Conservation (phyloP, 257 asterid genomes). For the Fraxinus excelsior region DNA sequence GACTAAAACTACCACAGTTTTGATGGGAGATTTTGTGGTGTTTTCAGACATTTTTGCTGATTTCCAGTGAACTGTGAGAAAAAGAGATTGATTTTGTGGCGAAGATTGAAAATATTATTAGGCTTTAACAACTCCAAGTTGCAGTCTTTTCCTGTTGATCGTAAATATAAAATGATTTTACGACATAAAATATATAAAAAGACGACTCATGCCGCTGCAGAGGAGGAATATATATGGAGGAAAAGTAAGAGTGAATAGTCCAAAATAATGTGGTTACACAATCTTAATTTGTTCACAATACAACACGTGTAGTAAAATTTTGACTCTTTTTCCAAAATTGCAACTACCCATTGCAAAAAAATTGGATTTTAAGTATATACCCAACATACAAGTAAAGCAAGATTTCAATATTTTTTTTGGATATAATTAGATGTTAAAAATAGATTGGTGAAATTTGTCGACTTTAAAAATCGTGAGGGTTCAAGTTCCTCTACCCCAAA, state of each 20-base stretch:
- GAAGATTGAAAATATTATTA: background rate
- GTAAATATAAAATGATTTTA: too few species aligned
- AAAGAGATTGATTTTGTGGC: background rate
- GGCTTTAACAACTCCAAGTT: background rate
- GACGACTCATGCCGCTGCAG: background rate
- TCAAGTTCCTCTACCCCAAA: too few species aligned
- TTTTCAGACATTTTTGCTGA: slow-evolving; percentile 12
- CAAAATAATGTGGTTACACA: too few species aligned
- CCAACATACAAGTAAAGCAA: too few species aligned
- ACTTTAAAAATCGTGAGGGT: too few species aligned
- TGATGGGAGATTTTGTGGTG: slow-evolving; percentile 45
- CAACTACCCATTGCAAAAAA: too few species aligned
- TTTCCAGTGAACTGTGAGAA: background rate
- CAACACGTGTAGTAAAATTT: background rate
- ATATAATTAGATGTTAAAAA: too few species aligned
- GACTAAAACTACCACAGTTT: slow-evolving; percentile 64
- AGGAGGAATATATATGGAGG: background rate
- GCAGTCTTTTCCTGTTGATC: background rate
- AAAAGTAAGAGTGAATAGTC: background rate
- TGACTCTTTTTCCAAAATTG: too few species aligned
- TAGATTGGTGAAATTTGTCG: too few species aligned
- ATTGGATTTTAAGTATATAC: too few species aligned
- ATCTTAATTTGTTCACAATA: background rate
- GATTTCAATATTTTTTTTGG: too few species aligned
- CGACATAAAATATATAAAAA: background rate